Conservation (phyloP, 2,329 filamentous ascomycete species). For the Coniochaeta ligniaria region DNA sequence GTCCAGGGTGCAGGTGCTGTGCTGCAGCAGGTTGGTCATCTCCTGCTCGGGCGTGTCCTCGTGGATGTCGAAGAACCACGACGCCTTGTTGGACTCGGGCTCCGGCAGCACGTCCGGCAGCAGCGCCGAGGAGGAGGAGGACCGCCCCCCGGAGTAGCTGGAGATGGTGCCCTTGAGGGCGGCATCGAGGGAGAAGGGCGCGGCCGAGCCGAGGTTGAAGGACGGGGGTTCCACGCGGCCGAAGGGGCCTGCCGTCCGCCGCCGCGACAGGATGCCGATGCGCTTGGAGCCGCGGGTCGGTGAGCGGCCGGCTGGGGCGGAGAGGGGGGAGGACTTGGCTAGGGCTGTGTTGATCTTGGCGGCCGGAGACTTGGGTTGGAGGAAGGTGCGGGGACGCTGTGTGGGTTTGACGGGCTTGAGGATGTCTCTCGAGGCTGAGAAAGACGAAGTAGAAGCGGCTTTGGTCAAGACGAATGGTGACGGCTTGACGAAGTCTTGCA, state of each 20-base stretch:
- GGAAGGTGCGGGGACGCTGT: constrained; percentile 34
- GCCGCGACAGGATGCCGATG: constrained; percentile 59
- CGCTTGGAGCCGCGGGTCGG: constrained; percentile 63
- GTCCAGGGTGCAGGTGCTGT: constrained; percentile 79
- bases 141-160: constrained; percentile 41
- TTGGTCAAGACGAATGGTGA: constrained; percentile 37
- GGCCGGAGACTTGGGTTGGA: constrained; percentile 47
- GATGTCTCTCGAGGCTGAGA: constrained; percentile 17
- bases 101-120: constrained; percentile 29
- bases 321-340: constrained; percentile 45
- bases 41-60: constrained; percentile 88
- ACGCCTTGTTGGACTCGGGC: constrained; percentile 51
- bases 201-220: constrained; percentile 40
- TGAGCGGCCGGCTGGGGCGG: constrained; percentile 73
- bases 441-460: constrained; percentile 23
- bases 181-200: constrained; percentile 79
- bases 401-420: constrained; percentile 22
- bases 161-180: constrained; percentile 72
- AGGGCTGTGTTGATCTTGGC: constrained; percentile 35
- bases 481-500: constrained; percentile 42
- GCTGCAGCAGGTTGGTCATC: constrained; percentile 87
- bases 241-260: constrained; percentile 55
- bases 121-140: constrained; percentile 19
- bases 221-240: constrained; percentile 65
- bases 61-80: constrained; percentile 91